These are phyloP conservation scores for Fusarium ramigenum DNA, from an alignment of 2,329 filamentous ascomycete genomes.

Conservation along the genomic window DNA sequence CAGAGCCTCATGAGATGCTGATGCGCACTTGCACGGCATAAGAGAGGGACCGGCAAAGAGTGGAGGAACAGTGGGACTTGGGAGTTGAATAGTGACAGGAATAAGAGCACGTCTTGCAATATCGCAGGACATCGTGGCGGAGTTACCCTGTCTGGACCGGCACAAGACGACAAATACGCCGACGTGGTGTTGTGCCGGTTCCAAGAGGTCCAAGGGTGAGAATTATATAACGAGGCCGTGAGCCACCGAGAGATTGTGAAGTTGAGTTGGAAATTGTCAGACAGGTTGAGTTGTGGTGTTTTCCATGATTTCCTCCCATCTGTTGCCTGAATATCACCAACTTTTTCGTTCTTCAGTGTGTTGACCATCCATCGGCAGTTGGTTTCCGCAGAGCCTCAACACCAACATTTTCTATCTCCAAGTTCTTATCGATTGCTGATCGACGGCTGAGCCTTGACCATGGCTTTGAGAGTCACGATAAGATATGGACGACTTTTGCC, in stretches of 20 bases:
- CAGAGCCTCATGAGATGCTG: slow-evolving; percentile 39
- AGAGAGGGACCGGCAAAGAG: slow-evolving; percentile 34
- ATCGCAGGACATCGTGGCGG: slow-evolving; percentile 34
- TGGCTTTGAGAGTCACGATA: slow-evolving; percentile 12
- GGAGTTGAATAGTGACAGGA: slow-evolving; percentile 18
- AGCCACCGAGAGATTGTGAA: slow-evolving; percentile 4
- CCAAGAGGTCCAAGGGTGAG: not conserved
- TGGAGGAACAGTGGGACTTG: slow-evolving; percentile 32
- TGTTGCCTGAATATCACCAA: not conserved
- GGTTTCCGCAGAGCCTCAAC: slow-evolving; percentile 36
- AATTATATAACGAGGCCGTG: slow-evolving; percentile 32
- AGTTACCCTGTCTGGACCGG: slow-evolving; percentile 34
- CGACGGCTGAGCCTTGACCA: slow-evolving; percentile 2
- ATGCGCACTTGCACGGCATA: slow-evolving; percentile 29
- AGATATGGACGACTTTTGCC: slow-evolving; percentile 7
- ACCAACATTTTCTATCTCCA: slow-evolving; percentile 1
- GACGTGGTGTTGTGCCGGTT: slow-evolving; percentile 21
- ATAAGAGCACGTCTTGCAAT: slow-evolving; percentile 17
- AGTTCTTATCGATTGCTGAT: slow-evolving; percentile 20
- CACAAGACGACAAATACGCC: slow-evolving; percentile 29
- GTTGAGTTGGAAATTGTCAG: not conserved
- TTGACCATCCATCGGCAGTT: slow-evolving; percentile 24
- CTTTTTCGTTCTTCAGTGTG: not conserved
- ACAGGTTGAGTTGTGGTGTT: slow-evolving; percentile 1
- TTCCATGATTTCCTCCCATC: not conserved